These are phyloP conservation scores for Aspergillus cavernicola DNA, from an alignment of 495 filamentous ascomycete genomes.

Conservation along the genomic window DNA sequence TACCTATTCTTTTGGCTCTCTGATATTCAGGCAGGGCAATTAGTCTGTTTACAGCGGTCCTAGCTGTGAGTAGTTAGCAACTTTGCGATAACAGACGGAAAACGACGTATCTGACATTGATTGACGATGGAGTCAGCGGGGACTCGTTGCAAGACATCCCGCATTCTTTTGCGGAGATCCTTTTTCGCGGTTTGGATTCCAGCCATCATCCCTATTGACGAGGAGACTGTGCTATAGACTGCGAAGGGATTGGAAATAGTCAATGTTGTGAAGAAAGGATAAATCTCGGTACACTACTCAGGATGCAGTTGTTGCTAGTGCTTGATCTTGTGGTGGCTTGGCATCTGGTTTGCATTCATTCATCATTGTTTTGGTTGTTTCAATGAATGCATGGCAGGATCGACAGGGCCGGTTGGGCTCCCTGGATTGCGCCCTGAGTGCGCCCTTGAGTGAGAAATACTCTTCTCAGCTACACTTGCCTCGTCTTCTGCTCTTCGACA, in stretches of 20 bases:
- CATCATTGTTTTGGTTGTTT: slow-evolving; percentile 8
- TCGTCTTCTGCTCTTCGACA: background rate
- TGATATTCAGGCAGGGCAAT: slow-evolving; percentile 63
- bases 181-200: slow-evolving; percentile 63
- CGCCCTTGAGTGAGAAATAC: background rate
- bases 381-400: slow-evolving; percentile 12
- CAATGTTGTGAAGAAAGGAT: background rate
- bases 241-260: background rate
- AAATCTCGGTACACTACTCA: too few relatives aligned
- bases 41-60: slow-evolving; percentile 53
- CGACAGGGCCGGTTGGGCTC: slow-evolving; percentile 9
- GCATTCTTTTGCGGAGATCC: slow-evolving; percentile 67
- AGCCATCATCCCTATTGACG: slow-evolving; percentile 35
- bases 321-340: slow-evolving; percentile 3
- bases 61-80: slow-evolving; percentile 47
- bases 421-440: slow-evolving; percentile 7
- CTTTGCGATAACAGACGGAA: slow-evolving; percentile 1
- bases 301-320: too few relatives aligned
- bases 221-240: background rate
- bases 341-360: background rate
- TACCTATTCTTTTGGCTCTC: slow-evolving; percentile 67
- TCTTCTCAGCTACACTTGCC: background rate
- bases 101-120: slow-evolving; percentile 55
- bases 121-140: slow-evolving; percentile 51
- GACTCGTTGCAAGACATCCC: slow-evolving; percentile 54